phyloP scores from a whole-genome alignment of 768 basidiomycete species.

The Trametes cinnabarina region DNA sequence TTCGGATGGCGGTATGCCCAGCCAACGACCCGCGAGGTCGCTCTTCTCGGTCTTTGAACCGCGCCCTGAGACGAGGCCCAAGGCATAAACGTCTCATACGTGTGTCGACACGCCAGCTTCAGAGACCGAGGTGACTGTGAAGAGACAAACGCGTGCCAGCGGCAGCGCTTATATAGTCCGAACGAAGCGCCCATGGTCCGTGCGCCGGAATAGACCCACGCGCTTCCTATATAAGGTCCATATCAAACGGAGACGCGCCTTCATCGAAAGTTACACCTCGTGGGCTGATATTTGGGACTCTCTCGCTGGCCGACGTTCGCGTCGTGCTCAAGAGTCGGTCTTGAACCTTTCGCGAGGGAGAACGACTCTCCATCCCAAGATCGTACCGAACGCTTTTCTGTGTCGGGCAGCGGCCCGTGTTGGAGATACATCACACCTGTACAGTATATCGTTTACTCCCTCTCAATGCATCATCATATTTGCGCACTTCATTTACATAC shows the following conservation, averaged over 20 bases:
- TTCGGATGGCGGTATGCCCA: constrained; percentile 50
- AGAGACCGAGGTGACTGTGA: constrained; percentile 44
- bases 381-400: constrained; percentile 43
- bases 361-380: constrained; percentile 66
- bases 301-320: constrained; percentile 29
- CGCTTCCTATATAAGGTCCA: constrained; percentile 15
- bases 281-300: constrained; percentile 69
- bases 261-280: constrained; percentile 73
- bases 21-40: not conserved
- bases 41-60: not conserved
- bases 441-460: not conserved
- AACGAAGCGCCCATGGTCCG: constrained; percentile 44
- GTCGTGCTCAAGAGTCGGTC: constrained; percentile 38
- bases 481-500: too few species aligned
- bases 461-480: not conserved
- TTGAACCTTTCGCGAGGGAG: constrained; percentile 64
- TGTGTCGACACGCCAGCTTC: constrained; percentile 32
- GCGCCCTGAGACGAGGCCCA: constrained; percentile 1
- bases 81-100: constrained; percentile 20
- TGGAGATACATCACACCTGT: constrained; percentile 29
- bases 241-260: not conserved
- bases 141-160: constrained; percentile 21
- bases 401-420: constrained; percentile 65
- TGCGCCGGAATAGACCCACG: constrained; percentile 40
- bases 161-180: constrained; percentile 28